Evolutionary conservation across 1,284 basidiomycete genomes (phyloP).

Genomic region (Puccinia polysora): DNA sequence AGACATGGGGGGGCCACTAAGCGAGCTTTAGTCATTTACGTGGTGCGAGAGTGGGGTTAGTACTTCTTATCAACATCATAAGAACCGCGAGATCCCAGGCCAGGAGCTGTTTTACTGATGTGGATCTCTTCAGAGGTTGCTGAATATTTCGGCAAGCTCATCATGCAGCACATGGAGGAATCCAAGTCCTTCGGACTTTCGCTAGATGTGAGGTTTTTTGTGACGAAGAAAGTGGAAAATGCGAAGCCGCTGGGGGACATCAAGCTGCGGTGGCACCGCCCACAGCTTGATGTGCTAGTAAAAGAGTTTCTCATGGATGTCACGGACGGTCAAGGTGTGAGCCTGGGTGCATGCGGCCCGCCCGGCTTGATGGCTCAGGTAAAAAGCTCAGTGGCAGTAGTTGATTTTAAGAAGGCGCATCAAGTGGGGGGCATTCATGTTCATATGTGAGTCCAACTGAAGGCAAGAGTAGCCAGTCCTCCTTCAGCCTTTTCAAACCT

Average conservation of each 20-base stretch:
- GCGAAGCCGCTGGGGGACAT: conserved; percentile 2
- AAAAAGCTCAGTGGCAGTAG: conserved; percentile 26
- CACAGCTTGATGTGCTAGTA: conserved; percentile 8
- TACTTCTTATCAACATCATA: background rate
- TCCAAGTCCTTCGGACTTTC: conserved; percentile 4
- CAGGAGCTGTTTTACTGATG: background rate
- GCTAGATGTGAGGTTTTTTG: conserved; percentile 32
- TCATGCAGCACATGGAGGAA: conserved; percentile 2
- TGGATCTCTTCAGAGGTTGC: conserved; percentile 24
- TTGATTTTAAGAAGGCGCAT: conserved; percentile 20
- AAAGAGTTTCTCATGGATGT: conserved; percentile 36
- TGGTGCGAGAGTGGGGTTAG: conserved; percentile 38
- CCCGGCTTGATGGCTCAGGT: conserved; percentile 22
- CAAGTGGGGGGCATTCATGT: conserved; percentile 28
- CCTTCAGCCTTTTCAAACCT: no score
- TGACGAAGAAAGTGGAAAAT: conserved; percentile 26
- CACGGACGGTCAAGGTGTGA: conserved; percentile 15
- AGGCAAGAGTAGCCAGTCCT: no score
- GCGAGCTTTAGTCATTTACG: conserved; percentile 26
- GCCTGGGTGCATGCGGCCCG: conserved; percentile 32
- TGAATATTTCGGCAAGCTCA: conserved; percentile 19
- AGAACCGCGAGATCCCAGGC: background rate
- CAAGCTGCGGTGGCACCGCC: conserved; percentile 30
- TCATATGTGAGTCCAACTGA: conserved; percentile 41
- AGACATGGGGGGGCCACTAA: conserved; percentile 7